Base-by-base conservation (phyloP, 73 alveolate species). In the Blepharisma japonicum region DNA sequence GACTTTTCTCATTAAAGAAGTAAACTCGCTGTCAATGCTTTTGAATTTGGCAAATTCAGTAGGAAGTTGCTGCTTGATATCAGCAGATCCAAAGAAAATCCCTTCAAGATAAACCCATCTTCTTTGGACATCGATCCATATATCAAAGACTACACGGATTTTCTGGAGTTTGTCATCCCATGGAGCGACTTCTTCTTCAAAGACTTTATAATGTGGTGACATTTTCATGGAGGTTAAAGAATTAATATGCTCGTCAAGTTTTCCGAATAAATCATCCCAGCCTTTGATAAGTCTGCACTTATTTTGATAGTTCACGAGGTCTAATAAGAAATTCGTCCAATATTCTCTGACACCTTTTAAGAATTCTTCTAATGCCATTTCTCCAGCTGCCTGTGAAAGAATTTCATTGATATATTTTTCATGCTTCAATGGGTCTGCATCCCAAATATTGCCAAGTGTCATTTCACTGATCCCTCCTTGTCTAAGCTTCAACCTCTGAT, bases 61-160 rank as follows among this genome's bases (percentile, higher is more conserved):
- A n/a, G 98, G 90, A 32, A 98, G 94, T 90, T 94, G 95, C 83
- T 95, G 95, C 93, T 96, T 98, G 18, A 98, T 98, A 85, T 98
- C 99, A 0, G 99, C 99, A 6, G 98, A 82, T 21, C 99, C 99
- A 78, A 95, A 96, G 95, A 98, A 98, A 70, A 98, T 98, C 14
- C 99, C 99, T 91, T 98, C 99, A 50, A 98, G 89, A 87, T 98
- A 98, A 46, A 98, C 99, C 99, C 99, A 98, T 74, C 97, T 88
- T 71, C 99, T 90, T 81, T 98, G 97, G 39, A 98, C 99, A 85
- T 98, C 99, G 82, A 98, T 97, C 99, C 99, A 98, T 47, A 88
- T 91, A 83, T 98, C 99, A 77, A 97, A 91, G 71, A 96, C 87
- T n/a, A 97, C 81, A 78, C 99, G 87, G 50, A 96, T 89, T 91